Evolutionary conservation across 2,329 filamentous ascomycete genomes (phyloP).

Genomic region (Sporothrix schenckii): DNA sequence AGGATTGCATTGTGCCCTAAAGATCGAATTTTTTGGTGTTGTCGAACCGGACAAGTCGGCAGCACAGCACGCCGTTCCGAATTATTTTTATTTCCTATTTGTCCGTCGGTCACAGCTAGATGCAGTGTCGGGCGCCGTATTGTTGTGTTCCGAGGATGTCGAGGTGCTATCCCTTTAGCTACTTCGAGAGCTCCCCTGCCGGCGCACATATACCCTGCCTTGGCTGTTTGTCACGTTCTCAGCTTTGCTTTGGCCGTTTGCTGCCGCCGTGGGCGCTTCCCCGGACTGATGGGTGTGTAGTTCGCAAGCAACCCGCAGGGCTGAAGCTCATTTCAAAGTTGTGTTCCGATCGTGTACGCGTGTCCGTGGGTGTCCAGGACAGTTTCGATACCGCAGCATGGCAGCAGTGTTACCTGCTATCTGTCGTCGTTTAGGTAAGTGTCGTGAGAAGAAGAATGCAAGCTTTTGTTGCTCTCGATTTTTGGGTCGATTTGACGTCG

Average conservation of each 20-base stretch:
- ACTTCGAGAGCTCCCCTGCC: background rate
- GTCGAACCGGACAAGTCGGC: background rate
- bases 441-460: background rate
- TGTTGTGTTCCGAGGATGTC: background rate
- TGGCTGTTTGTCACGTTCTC: background rate
- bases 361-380: too few species aligned
- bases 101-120: slow-evolving; percentile 13
- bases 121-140: background rate
- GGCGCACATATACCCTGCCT: background rate
- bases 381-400: background rate
- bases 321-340: slow-evolving; percentile 9
- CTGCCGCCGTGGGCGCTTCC: background rate
- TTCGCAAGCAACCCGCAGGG: slow-evolving; percentile 12
- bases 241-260: background rate
- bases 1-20: background rate
- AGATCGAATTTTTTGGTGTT: background rate
- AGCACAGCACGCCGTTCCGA: background rate
- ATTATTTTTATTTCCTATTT: background rate
- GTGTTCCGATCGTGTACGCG: background rate
- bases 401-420: background rate
- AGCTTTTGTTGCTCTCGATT: background rate
- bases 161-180: background rate
- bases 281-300: background rate
- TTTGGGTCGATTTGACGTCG: background rate
- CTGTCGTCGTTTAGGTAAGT: background rate